A percentile compares a stretch with the other conserved stretches of the same genome.
phyloP scores from a whole-genome alignment of 2,329 filamentous ascomycete genomes.

The Lasiodiplodia theobromae region DNA sequence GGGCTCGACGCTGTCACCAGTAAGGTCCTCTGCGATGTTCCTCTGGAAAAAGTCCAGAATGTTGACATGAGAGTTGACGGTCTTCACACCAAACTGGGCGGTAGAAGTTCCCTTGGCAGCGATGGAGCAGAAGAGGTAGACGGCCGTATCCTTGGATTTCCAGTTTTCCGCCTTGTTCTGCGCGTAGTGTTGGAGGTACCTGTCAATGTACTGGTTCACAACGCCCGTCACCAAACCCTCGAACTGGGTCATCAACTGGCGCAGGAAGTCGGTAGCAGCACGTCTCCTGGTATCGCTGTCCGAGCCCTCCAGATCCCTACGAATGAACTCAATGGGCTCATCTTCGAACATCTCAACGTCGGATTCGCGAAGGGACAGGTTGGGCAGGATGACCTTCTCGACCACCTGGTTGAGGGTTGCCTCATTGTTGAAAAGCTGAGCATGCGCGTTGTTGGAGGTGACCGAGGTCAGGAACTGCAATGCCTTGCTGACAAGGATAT shows the following conservation, averaged over 20 bases:
- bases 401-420: slow-evolving; percentile 83
- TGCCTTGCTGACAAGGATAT: slow-evolving; percentile 91
- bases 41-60: slow-evolving; percentile 95
- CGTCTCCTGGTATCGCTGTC: slow-evolving; percentile 92
- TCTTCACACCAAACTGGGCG: slow-evolving; percentile 86
- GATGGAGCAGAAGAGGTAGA: slow-evolving; percentile 93
- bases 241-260: slow-evolving; percentile 87
- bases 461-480: slow-evolving; percentile 94
- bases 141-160: slow-evolving; percentile 98
- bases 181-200: slow-evolving; percentile 78
- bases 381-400: slow-evolving; percentile 94
- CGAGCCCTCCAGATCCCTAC: slow-evolving; percentile 92
- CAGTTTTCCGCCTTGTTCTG: slow-evolving; percentile 76
- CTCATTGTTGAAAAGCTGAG: slow-evolving; percentile 83
- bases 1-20: slow-evolving; percentile 74
- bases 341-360: slow-evolving; percentile 97
- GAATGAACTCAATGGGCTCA: slow-evolving; percentile 97
- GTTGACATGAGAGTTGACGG: slow-evolving; percentile 80
- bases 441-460: slow-evolving; percentile 78
- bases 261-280: slow-evolving; percentile 92
- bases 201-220: slow-evolving; percentile 85
- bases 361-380: slow-evolving; percentile 88
- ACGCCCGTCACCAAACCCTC: slow-evolving; percentile 83
- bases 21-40: slow-evolving; percentile 86
- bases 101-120: slow-evolving; percentile 91